A percentile compares a stretch with the other conserved stretches of the same genome.
phyloP scores from a whole-genome alignment of 805 yeast species.

The Starmerella bacillaris region DNA sequence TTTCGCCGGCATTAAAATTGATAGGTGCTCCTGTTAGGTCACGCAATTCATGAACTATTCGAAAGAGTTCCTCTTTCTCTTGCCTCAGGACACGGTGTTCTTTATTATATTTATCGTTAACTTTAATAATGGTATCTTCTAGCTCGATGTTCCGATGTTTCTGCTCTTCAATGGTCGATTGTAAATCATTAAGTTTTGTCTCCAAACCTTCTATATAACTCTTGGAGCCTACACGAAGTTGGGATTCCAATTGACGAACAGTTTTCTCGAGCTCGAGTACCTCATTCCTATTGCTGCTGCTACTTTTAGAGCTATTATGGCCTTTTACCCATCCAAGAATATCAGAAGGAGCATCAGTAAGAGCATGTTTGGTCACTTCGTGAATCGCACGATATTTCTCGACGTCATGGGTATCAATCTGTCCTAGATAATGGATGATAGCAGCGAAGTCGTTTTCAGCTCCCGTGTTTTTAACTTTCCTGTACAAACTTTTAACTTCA shows the following conservation, averaged over 20 bases:
- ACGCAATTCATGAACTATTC: slow-evolving; percentile 34
- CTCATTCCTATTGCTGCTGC: background rate
- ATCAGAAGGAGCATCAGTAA: slow-evolving; percentile 22
- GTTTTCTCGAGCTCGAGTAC: background rate
- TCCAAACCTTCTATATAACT: slow-evolving; percentile 46
- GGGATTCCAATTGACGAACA: slow-evolving; percentile 42
- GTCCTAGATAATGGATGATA: slow-evolving; percentile 36
- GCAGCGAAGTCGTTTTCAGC: slow-evolving; percentile 9
- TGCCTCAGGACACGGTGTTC: slow-evolving; percentile 32
- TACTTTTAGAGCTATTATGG: slow-evolving; percentile 26
- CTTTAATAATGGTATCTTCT: slow-evolving; percentile 42
- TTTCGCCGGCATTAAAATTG: slow-evolving; percentile 16
- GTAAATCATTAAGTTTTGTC: slow-evolving; percentile 46
- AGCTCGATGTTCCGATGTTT: slow-evolving; percentile 46
- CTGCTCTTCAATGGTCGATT: slow-evolving; percentile 37
- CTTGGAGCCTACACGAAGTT: slow-evolving; percentile 57
- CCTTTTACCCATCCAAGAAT: slow-evolving; percentile 21
- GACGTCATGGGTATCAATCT: slow-evolving; percentile 27
- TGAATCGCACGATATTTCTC: slow-evolving; percentile 42
- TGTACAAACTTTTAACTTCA: slow-evolving; percentile 41
- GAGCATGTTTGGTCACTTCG: slow-evolving; percentile 40
- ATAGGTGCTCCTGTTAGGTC: slow-evolving; percentile 3
- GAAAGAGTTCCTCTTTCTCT: slow-evolving; percentile 40
- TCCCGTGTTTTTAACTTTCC: slow-evolving; percentile 37
- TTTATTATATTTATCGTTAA: slow-evolving; percentile 28